Evolutionary conservation across 495 filamentous ascomycete genomes (phyloP).

Genomic region (Copromyces sp.): DNA sequence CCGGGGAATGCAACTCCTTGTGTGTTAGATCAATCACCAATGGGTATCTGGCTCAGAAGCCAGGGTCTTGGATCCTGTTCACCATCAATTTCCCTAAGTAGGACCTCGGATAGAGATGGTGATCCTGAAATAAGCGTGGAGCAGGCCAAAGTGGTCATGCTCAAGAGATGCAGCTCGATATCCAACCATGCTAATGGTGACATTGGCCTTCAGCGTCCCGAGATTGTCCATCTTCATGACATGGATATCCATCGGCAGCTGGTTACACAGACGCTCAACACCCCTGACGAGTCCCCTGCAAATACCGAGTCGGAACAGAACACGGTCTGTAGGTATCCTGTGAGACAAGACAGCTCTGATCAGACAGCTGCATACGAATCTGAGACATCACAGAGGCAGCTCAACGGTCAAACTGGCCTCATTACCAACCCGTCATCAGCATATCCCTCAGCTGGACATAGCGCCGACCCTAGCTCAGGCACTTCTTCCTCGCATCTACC

Average conservation of each 20-base stretch:
- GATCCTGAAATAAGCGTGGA: conserved; percentile 13
- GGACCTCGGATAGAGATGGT: conserved; percentile 5
- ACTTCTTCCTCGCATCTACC: conserved; percentile 6
- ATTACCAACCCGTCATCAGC: conserved; percentile 13
- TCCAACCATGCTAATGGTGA: conserved; percentile 7
- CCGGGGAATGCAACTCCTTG: conserved; percentile 8
- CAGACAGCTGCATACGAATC: neutral
- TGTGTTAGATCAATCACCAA: conserved; percentile 21
- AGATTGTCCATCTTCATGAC: conserved; percentile 18
- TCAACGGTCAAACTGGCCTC: neutral
- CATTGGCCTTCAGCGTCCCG: conserved; percentile 14
- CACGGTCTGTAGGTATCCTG: neutral
- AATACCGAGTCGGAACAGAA: conserved; percentile 6
- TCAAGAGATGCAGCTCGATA: conserved; percentile 13
- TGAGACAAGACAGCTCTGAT: neutral
- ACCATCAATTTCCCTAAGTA: conserved; percentile 3
- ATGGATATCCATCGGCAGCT: conserved; percentile 21
- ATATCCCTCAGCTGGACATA: conserved; percentile 15
- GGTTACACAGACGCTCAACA: conserved; percentile 11
- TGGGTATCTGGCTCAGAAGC: conserved; percentile 33
- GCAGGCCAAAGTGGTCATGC: conserved; percentile 19
- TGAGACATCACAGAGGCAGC: neutral
- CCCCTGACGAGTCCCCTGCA: conserved; percentile 6
- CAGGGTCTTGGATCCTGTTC: conserved; percentile 27
- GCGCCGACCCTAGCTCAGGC: conserved; percentile 5